phyloP scores from a whole-genome alignment of 2,329 filamentous ascomycete species.

The Penicillium sp. region DNA sequence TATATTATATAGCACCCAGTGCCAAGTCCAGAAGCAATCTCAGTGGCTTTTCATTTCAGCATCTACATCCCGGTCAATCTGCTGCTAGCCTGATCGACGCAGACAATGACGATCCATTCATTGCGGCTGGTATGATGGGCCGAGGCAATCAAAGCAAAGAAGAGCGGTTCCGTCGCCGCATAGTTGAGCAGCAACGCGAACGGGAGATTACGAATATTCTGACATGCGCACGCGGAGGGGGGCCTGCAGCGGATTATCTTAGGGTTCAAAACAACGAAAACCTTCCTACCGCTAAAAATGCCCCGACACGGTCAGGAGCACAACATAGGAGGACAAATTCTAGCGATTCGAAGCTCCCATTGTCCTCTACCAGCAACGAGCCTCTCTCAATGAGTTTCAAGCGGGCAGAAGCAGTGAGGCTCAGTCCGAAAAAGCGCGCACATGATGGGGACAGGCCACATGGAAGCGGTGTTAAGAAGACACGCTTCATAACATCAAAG shows the following conservation, averaged over 20 bases:
- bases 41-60: slow-evolving; percentile 28
- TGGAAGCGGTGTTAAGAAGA: slow-evolving; percentile 63
- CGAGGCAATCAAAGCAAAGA: slow-evolving; percentile 48
- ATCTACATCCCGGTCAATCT: slow-evolving; percentile 34
- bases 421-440: slow-evolving; percentile 47
- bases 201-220: slow-evolving; percentile 51
- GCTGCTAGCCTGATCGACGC: slow-evolving; percentile 49
- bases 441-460: slow-evolving; percentile 41
- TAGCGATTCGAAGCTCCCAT: background rate
- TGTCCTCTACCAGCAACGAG: background rate
- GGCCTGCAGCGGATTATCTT: slow-evolving; percentile 52
- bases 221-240: slow-evolving; percentile 35
- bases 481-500: slow-evolving; percentile 77
- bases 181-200: slow-evolving; percentile 50
- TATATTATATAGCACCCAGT: slow-evolving; percentile 50
- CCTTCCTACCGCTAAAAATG: slow-evolving; percentile 8
- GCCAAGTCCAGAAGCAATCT: slow-evolving; percentile 26
- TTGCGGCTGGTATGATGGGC: slow-evolving; percentile 43
- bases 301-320: slow-evolving; percentile 5
- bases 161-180: slow-evolving; percentile 48
- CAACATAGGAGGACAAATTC: slow-evolving; percentile 9
- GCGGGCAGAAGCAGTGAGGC: slow-evolving; percentile 45
- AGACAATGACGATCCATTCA: slow-evolving; percentile 48
- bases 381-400: slow-evolving; percentile 35
- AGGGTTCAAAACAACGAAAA: slow-evolving; percentile 39